Percentiles rank a stretch among this genome's conserved stretches.
These are phyloP conservation scores for Calonectria pseudoreteaudii DNA, from an alignment of 2,329 filamentous ascomycete genomes.

Conservation along the genomic window DNA sequence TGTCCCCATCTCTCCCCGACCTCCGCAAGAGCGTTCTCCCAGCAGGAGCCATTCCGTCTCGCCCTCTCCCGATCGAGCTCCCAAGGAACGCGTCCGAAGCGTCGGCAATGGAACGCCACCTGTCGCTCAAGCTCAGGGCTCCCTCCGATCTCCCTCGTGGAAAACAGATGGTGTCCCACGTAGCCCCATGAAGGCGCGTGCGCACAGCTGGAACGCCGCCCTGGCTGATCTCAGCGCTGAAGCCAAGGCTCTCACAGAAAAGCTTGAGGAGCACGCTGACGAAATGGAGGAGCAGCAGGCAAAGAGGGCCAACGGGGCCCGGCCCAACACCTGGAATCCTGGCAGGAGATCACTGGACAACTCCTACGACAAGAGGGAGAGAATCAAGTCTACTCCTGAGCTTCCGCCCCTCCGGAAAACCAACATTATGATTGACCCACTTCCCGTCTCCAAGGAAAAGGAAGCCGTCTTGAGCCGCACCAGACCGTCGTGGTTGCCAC, in stretches of 20 bases:
- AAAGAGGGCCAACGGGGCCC: conserved; percentile 45
- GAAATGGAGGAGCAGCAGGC: conserved; percentile 60
- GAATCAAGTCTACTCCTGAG: conserved; percentile 75
- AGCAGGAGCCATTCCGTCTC: conserved; percentile 66
- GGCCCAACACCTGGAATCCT: conserved; percentile 57
- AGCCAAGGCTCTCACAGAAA: conserved; percentile 80
- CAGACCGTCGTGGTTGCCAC: conserved; percentile 85
- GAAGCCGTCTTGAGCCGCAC: conserved; percentile 85
- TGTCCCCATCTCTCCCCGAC: conserved; percentile 82
- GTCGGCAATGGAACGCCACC: conserved; percentile 74
- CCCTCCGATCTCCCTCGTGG: conserved; percentile 68
- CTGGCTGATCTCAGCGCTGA: conserved; percentile 77
- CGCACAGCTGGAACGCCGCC: conserved; percentile 81
- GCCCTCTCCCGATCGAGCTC: conserved; percentile 63
- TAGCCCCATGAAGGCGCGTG: conserved; percentile 64
- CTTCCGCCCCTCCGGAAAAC: conserved; percentile 77
- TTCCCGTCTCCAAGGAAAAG: conserved; percentile 88
- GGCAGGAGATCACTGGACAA: conserved; percentile 48
- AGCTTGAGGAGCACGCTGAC: conserved; percentile 82
- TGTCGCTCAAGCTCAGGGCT: conserved; percentile 69
- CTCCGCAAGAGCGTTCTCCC: conserved; percentile 64
- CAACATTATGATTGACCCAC: conserved; percentile 86
- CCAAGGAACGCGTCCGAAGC: conserved; percentile 65
- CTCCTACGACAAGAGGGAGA: conserved; percentile 58
- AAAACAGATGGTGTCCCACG: conserved; percentile 58